Percentiles rank a stretch among this genome's conserved stretches.
phyloP scores from a whole-genome alignment of 129 eudicot genomes.

The Flaveria trinervia region DNA sequence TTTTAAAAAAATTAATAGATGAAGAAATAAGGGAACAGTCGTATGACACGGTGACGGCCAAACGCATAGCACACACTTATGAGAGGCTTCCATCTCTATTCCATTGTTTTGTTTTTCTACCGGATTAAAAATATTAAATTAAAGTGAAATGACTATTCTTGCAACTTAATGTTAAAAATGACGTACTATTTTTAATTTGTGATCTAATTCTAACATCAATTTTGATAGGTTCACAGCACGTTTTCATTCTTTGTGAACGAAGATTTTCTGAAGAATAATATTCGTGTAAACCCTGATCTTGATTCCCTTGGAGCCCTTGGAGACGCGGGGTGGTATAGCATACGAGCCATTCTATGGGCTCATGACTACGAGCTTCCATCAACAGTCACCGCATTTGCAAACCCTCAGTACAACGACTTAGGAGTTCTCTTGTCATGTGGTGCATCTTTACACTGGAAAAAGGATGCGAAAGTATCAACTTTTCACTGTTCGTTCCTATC shows the following conservation, averaged over 20 bases:
- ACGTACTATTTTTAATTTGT: too few species aligned
- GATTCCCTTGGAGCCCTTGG: constrained; percentile 51
- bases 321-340: constrained; percentile 60
- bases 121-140: too few species aligned
- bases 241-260: constrained; percentile 34
- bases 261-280: constrained; percentile 54
- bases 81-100: too few species aligned
- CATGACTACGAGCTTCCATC: constrained; percentile 56
- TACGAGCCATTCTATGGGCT: constrained; percentile 61
- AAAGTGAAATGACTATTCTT: too few species aligned
- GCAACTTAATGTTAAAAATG: too few species aligned
- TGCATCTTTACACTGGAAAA: constrained; percentile 48
- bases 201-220: background rate
- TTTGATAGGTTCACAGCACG: constrained; percentile 43
- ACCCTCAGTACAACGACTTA: constrained; percentile 43
- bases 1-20: too few species aligned
- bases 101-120: too few species aligned
- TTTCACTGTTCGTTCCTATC: constrained; percentile 55
- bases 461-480: constrained; percentile 51
- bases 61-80: too few species aligned
- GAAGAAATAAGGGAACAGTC: too few species aligned
- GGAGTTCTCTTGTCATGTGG: constrained; percentile 63
- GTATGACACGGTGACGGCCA: too few species aligned
- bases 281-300: constrained; percentile 52
- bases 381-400: constrained; percentile 43